Evolutionary conservation across 345 rosid species (phyloP), one percentile per base, ranked within the genome.

Genomic region (Ricinus communis): DNA sequence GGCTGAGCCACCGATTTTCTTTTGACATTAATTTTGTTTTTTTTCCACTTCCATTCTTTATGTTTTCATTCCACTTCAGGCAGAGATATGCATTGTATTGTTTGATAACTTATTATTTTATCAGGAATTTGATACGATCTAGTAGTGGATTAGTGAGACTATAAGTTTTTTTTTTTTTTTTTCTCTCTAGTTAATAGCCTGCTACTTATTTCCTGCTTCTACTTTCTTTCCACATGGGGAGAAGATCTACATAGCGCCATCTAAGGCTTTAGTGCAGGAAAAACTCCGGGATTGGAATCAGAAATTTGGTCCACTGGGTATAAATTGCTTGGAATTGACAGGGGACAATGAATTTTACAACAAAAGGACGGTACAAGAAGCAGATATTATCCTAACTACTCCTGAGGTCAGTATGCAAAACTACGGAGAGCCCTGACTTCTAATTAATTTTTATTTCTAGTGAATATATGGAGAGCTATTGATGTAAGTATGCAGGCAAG

Each of bases 221-320:
- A 30, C 70, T 18, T 76, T 58, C 57, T 64, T 54, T 82, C 80
- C 59, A 21, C 68, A 50, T 83, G 72, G 65, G 68, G 11, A 71
- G 70, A 66, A 95, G 99, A 81, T 95, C 83, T 95, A 95, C 74
- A 77, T 89, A 81, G 91, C 98, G 54, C 98, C 98, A 52, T 90
- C 99, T 22, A 95, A 95, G 86, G 99, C 97, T 78, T 85, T 95
- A 72, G 93, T 95, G 36, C 99, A 92, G 71, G 97, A 92, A 83
- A 95, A 95, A 87, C 85, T 89, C 68, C 92, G 97, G 38, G 93
- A 92, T 59, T 95, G 98, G 98, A 90, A 62, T 82, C 89, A 85
- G 65, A 90, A 88, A 85, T 88, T 92, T 74, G 96, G 90, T 75
- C 65, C 97, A 64, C 73, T 87, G 84, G 97, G 97, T 22, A 82